A percentile compares a stretch with the other conserved stretches of the same genome.
Evolutionary conservation across 2,329 filamentous ascomycete genomes (phyloP).

Genomic region (Pseudopyricularia cyperi): DNA sequence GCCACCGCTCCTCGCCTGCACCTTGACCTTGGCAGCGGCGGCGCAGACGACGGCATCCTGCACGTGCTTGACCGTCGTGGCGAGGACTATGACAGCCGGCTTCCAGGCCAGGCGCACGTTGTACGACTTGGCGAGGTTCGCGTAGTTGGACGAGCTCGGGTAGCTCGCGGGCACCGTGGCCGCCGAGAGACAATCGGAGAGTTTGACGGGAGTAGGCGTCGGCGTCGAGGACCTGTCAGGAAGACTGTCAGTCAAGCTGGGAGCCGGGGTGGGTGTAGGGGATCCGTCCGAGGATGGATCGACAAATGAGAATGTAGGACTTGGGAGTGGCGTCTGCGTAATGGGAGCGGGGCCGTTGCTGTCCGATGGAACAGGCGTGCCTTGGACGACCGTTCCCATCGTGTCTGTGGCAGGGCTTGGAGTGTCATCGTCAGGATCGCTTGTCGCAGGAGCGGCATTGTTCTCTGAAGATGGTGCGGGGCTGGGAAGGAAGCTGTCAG

Average conservation of each 20-base stretch:
- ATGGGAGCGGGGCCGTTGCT: too few relatives aligned
- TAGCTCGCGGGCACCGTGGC: neutral
- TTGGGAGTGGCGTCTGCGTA: too few relatives aligned
- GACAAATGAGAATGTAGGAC: too few relatives aligned
- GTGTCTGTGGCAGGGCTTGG: too few relatives aligned
- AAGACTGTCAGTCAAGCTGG: neutral
- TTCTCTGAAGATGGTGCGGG: too few relatives aligned
- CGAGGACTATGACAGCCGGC: slow-evolving; percentile 29
- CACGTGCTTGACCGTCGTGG: slow-evolving; percentile 26
- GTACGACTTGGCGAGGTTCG: slow-evolving; percentile 2
- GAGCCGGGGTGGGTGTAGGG: neutral
- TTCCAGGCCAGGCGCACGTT: slow-evolving; percentile 1
- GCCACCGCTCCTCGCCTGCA: slow-evolving; percentile 35
- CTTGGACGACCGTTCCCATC: too few relatives aligned
- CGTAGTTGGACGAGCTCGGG: slow-evolving; percentile 1
- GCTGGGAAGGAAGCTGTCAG: too few relatives aligned
- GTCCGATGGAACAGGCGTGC: too few relatives aligned
- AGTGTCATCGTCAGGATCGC: too few relatives aligned
- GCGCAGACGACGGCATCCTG: slow-evolving; percentile 33
- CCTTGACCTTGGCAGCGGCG: slow-evolving; percentile 24
- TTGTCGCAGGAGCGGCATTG: too few relatives aligned
- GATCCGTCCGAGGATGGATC: neutral
- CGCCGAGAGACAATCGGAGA: neutral
- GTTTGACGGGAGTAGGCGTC: neutral
- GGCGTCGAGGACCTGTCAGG: neutral